Evolutionary conservation across 192 early-diverging fungal species (phyloP).

Genomic region (Dissophora ornata): DNA sequence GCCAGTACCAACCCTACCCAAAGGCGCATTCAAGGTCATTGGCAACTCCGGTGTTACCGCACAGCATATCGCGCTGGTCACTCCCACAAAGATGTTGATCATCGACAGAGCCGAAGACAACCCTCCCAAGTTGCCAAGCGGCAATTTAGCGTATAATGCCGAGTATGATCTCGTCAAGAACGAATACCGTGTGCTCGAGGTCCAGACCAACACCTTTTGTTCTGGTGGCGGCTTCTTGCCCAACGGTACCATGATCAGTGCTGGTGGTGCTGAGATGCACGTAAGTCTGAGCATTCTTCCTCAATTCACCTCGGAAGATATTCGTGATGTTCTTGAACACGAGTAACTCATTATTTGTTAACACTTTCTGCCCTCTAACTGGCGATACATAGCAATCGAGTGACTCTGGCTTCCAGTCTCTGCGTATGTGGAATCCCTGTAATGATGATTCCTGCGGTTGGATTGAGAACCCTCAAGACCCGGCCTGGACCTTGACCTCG

Average conservation of each 20-base stretch:
- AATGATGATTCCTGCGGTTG: slow-evolving; percentile 55
- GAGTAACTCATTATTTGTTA: no score
- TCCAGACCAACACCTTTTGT: slow-evolving; percentile 66
- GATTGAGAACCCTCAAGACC: slow-evolving; percentile 55
- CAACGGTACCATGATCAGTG: slow-evolving; percentile 62
- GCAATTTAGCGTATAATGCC: slow-evolving; percentile 53
- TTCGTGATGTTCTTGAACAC: no score
- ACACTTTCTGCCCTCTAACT: background rate
- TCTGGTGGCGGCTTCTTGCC: slow-evolving; percentile 64
- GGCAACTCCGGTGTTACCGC: slow-evolving; percentile 63
- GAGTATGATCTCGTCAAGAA: slow-evolving; percentile 61
- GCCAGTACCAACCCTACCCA: slow-evolving; percentile 31
- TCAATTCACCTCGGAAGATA: background rate
- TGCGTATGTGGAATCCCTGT: slow-evolving; percentile 63
- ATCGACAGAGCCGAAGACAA: slow-evolving; percentile 66
- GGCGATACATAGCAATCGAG: slow-evolving; percentile 7
- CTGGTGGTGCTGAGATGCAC: slow-evolving; percentile 60
- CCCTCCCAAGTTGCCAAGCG: slow-evolving; percentile 44
- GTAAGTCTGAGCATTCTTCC: slow-evolving; percentile 17
- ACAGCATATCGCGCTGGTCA: slow-evolving; percentile 57
- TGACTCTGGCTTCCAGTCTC: slow-evolving; percentile 53
- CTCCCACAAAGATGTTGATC: slow-evolving; percentile 63
- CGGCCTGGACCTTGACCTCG: slow-evolving; percentile 39
- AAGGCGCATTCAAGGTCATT: slow-evolving; percentile 55
- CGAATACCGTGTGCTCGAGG: slow-evolving; percentile 50